Evolutionary conservation across 768 basidiomycete genomes (phyloP).

Genomic region (Auriculariales sp.): DNA sequence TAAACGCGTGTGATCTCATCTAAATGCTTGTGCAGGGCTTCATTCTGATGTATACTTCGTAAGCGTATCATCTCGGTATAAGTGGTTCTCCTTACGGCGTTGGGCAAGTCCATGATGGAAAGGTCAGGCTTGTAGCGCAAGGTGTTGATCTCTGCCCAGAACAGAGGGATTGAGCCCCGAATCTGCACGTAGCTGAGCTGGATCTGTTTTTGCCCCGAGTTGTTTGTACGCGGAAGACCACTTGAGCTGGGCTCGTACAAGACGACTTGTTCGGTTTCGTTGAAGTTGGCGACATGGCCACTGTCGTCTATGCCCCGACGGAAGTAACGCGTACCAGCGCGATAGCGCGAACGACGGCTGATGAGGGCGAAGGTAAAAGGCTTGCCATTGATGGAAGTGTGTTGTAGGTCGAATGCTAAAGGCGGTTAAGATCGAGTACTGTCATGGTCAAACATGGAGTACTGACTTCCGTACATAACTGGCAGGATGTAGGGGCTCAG

Average conservation of each 20-base stretch:
- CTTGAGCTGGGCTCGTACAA: slow-evolving; percentile 40
- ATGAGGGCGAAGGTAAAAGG: slow-evolving; percentile 77
- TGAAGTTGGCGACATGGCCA: slow-evolving; percentile 92
- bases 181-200: slow-evolving; percentile 81
- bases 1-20: slow-evolving; percentile 58
- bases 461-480: slow-evolving; percentile 87
- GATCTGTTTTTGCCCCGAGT: slow-evolving; percentile 18
- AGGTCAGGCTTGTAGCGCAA: slow-evolving; percentile 92
- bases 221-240: neutral
- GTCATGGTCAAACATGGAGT: neutral
- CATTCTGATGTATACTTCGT: slow-evolving; percentile 36
- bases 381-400: slow-evolving; percentile 58
- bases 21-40: slow-evolving; percentile 61
- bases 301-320: slow-evolving; percentile 79
- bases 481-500: slow-evolving; percentile 82
- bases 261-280: slow-evolving; percentile 92
- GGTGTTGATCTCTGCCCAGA: slow-evolving; percentile 95
- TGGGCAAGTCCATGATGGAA: slow-evolving; percentile 84
- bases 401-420: slow-evolving; percentile 75
- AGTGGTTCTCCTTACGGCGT: slow-evolving; percentile 68
- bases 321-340: slow-evolving; percentile 96
- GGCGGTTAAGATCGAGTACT: slow-evolving; percentile 1
- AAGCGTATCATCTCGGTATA: no score
- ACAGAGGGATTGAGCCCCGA: slow-evolving; percentile 84
- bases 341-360: slow-evolving; percentile 83